A percentile compares a stretch with the other conserved stretches of the same genome.
Conservation (phyloP, 225 moss, liverwort and hornwort genomes). For the Pseudoscleropodium purum region DNA sequence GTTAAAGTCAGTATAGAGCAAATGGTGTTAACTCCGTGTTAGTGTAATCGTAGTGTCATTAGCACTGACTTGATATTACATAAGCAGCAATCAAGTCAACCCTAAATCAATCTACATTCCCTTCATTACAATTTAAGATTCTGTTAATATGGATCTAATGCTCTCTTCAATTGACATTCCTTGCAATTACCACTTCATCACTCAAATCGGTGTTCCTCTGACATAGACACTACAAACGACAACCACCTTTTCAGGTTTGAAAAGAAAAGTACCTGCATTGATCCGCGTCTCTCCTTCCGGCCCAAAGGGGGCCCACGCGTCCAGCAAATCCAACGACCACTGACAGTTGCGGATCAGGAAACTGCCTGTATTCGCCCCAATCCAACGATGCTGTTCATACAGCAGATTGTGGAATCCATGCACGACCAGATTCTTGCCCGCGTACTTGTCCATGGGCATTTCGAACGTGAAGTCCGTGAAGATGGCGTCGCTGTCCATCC, state of each 20-base stretch:
- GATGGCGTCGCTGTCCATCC: slow-evolving; percentile 77
- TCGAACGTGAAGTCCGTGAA: slow-evolving; percentile 67
- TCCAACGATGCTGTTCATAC: slow-evolving; percentile 53
- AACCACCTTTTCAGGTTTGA: background rate
- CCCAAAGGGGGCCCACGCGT: slow-evolving; percentile 65
- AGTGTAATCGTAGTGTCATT: background rate
- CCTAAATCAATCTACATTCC: background rate
- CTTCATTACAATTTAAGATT: background rate
- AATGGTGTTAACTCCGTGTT: background rate
- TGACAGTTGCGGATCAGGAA: slow-evolving; percentile 79
- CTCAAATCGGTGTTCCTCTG: background rate
- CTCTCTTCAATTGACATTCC: background rate
- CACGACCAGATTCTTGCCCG: slow-evolving; percentile 43
- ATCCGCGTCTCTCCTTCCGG: slow-evolving; percentile 19
- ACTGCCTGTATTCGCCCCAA: slow-evolving; percentile 49
- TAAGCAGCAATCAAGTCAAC: background rate
- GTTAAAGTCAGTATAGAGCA: background rate
- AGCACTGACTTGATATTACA: background rate
- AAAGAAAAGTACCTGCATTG: slow-evolving; percentile 17
- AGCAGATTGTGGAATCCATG: slow-evolving; percentile 47
- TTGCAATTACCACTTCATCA: no score
- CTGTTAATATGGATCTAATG: background rate
- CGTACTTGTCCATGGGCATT: slow-evolving; percentile 55
- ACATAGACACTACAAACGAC: background rate
- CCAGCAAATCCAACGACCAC: slow-evolving; percentile 74